These are phyloP conservation scores for Phytopythium mirpurense DNA, from an alignment of 352 stramenopile genomes.

Conservation along the genomic window DNA sequence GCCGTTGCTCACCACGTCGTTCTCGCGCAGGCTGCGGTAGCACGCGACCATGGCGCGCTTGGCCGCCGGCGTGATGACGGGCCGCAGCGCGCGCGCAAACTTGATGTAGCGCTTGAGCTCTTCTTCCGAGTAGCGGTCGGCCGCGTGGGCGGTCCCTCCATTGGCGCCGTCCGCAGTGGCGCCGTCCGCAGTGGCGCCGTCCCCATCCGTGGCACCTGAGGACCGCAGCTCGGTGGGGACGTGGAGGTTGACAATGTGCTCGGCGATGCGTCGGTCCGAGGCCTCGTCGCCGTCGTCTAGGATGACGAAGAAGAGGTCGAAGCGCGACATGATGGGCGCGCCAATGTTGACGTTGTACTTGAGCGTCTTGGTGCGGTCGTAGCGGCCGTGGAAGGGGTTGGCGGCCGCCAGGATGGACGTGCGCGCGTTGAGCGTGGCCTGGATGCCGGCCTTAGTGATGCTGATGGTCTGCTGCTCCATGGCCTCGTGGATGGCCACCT, in stretches of 20 bases:
- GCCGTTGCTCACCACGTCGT: constrained; percentile 90
- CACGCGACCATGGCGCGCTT: constrained; percentile 95
- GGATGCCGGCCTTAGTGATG: constrained; percentile 99
- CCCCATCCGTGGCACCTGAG: no score
- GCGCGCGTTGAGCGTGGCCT: constrained; percentile 98
- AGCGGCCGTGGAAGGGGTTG: constrained; percentile 96
- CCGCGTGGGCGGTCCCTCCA: constrained; percentile 1
- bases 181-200: no score
- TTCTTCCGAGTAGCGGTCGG: constrained; percentile 59
- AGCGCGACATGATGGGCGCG: constrained; percentile 97
- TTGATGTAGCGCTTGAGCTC: constrained; percentile 96
- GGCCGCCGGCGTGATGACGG: constrained; percentile 63
- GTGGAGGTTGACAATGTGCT: constrained; percentile 98
- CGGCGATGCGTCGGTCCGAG: constrained; percentile 92
- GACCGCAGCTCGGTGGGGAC: constrained; percentile 63
- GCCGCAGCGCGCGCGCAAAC: constrained; percentile 76
- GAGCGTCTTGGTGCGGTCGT: constrained; percentile 89
- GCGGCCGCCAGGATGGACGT: constrained; percentile 99
- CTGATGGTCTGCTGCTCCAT: constrained; percentile 99
- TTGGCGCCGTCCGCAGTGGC: not conserved
- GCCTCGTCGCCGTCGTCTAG: constrained; percentile 97
- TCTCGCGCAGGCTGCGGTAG: constrained; percentile 97
- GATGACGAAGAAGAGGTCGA: constrained; percentile 99
- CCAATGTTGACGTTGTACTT: constrained; percentile 90
- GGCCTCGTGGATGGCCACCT: constrained; percentile 99